A percentile compares a stretch with the other conserved stretches of the same genome.
Conservation (phyloP, 2,329 filamentous ascomycete species). For the Epichloe brachyelytri region DNA sequence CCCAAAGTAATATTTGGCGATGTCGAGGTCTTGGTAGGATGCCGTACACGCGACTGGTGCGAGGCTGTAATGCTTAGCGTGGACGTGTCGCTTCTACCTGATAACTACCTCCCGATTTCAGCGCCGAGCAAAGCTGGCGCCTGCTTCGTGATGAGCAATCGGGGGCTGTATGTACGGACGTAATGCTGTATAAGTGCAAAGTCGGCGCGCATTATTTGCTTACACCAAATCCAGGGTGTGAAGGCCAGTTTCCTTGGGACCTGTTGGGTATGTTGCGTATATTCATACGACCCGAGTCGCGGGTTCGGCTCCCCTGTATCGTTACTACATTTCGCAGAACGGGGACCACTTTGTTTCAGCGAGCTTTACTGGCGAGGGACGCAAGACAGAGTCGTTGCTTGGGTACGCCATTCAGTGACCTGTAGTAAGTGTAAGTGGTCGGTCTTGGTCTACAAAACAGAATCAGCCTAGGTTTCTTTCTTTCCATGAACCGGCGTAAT, state of each 20-base stretch:
- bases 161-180: not conserved
- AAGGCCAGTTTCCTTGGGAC: slow-evolving; percentile 1
- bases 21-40: not conserved
- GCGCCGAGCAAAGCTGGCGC: not conserved
- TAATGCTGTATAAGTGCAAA: not conserved
- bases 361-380: not conserved
- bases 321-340: not conserved
- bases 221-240: not conserved
- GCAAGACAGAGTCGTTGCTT: slow-evolving; percentile 37
- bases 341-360: slow-evolving; percentile 1
- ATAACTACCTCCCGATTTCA: not conserved
- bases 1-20: too few species aligned
- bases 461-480: too few species aligned
- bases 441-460: too few species aligned
- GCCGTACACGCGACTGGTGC: not conserved
- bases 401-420: slow-evolving; percentile 15
- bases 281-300: not conserved
- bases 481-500: too few species aligned
- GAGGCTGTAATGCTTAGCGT: not conserved
- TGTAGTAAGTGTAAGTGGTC: too few species aligned
- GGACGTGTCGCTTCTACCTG: not conserved
- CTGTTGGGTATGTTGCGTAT: not conserved
- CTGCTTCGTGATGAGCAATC: not conserved
- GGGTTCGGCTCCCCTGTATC: not conserved
- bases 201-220: not conserved